Base-by-base conservation (phyloP, 345 rosid genomes). In the Moricandia moricandioides region DNA sequence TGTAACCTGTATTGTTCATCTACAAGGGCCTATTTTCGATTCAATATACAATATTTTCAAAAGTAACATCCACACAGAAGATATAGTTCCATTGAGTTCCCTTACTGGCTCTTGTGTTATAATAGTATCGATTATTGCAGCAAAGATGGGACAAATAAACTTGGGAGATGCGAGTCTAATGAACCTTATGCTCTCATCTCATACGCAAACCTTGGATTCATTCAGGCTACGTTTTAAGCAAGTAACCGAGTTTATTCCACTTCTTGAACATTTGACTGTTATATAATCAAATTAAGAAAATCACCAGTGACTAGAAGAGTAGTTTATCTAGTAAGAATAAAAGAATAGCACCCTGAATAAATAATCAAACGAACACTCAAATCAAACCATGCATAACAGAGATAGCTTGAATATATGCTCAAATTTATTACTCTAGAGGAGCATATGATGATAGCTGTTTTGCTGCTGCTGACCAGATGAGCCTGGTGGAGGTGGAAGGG, bases 361-460 rank as follows among this genome's bases (percentile, higher is more conserved):
- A 35, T 35, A 17, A 69, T 54, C 69, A 76, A 69, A 29, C 2
- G 24, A 33, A 52, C 29, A 45, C 49, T 1, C 29, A n/a, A n/a
- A n/a, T 9, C 29, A 58, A 31, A 66, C 13, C 43, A 60, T 57
- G 33, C 21, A 57, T 65, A 24, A 39, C n/a, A 73, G 47, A 37
- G 57, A 52, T 14, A 55, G 9, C 7, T n/a, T 55, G 31, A 5
- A 26, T 56, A 26, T 56, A 26, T 11, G 33, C 35, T 57, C 62
- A 62, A 27, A 29, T 62, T 39, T 62, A 21, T 78, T 13, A 71
- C 69, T 65, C 83, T 82, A 91, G 18, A 84, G 86, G 49, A 87
- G 79, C 80, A 83, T 81, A 57, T 82, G 85, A 65, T 84, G 71
- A 66, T 87, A 82, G 84, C 8, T 83, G 82, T 66, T 71, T 71